A percentile compares a stretch with the other conserved stretches of the same genome.
Conservation (phyloP, 305 asterid genomes). For the Petunia hybrid region DNA sequence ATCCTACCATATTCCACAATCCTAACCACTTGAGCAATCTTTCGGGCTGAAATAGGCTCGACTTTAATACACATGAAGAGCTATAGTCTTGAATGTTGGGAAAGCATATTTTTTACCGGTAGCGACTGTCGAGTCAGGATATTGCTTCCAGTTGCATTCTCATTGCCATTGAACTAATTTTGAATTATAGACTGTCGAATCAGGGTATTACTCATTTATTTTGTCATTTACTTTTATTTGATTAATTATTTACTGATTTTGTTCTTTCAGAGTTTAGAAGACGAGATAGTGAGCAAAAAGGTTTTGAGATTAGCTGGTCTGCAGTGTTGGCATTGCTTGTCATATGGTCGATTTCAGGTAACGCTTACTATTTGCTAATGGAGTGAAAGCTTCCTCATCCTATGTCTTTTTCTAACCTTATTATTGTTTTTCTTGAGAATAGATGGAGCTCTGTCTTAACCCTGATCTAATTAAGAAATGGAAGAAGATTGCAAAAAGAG, state of each 20-base stretch:
- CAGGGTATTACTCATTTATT: background rate
- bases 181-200: background rate
- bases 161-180: background rate
- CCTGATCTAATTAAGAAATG: conserved; percentile 80
- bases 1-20: too few species aligned
- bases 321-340: conserved; percentile 96
- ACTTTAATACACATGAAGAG: background rate
- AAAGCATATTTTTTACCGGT: background rate
- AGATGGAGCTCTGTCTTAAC: conserved; percentile 93
- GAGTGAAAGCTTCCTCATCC: conserved; percentile 27
- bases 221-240: conserved; percentile 25
- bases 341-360: conserved; percentile 96
- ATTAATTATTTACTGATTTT: conserved; percentile 35
- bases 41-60: too few species aligned
- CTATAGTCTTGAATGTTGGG: conserved; percentile 18
- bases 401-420: conserved; percentile 13
- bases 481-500: conserved; percentile 79
- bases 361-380: conserved; percentile 34
- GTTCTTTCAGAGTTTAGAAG: conserved; percentile 83
- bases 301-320: conserved; percentile 85
- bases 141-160: background rate
- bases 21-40: too few species aligned
- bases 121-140: background rate
- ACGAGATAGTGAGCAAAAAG: conserved; percentile 89
- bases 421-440: conserved; percentile 28